Evolutionary conservation across 768 basidiomycete genomes (phyloP), one percentile per base, ranked within the genome.

Genomic region (Xerocomus brunneocitrinus): DNA sequence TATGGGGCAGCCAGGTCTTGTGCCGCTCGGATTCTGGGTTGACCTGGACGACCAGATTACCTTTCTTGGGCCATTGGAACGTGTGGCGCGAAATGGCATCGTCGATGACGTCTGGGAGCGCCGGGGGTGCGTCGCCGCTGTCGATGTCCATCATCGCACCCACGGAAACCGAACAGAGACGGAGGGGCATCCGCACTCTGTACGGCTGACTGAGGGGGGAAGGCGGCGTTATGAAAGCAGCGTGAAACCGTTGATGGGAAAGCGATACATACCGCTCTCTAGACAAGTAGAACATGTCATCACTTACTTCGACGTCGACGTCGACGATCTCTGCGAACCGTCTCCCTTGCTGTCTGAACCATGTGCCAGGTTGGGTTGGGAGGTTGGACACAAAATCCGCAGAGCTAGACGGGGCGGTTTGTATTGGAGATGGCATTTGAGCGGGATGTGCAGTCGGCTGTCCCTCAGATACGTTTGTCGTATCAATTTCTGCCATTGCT

Each of bases 31-130:
- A 62, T 2, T 60, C 67, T 5, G 70, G 71, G 58, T 82, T 82
- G 47, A 80, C 66, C 52, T 74, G 70, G 30, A 82, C 61, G 38
- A 79, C 67, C 22, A 82, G 59, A 27, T 69, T 68, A 36, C 79
- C 80, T 44, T 70, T 67, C 34, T 60, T 52, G 42, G 80, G 80
- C 80, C 80, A 82, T 39, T 54, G 52, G 35, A 49, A 45, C 28
- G 51, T 65, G 36, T 54, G 57, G 47, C n/a, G 65, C 41, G 49
- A 58, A 32, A 60, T 56, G 25, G 19, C 46, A 8, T 43, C 42
- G 7, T 50, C 30, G n/a, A 58, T 19, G 46, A 13, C 16, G 6
- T 60, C 52, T 24, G 58, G 40, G 7, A 7, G 31, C 31, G 9
- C 30, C 9, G 30, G 5, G 7, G 5, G 8, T 5, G 31, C 10